Percentiles rank a stretch among this genome's conserved stretches.
Conservation (phyloP, 331 rosid genomes). For the Acacia concinna region DNA sequence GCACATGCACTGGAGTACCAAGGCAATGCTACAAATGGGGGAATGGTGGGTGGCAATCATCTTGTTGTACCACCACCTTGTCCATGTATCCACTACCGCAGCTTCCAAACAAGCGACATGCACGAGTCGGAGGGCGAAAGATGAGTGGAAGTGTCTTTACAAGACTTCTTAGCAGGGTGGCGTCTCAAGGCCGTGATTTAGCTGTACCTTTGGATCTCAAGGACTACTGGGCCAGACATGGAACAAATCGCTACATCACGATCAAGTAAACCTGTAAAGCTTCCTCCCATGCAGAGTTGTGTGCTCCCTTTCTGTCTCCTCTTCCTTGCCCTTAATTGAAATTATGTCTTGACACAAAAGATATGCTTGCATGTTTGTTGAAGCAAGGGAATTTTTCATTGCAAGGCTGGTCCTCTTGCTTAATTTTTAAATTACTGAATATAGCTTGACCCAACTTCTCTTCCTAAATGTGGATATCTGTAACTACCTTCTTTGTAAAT, state of each 20-base stretch:
- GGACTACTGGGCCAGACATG: constrained; percentile 64
- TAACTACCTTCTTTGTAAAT: constrained; percentile 8
- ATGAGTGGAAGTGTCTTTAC: constrained; percentile 67
- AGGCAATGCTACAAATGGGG: constrained; percentile 76
- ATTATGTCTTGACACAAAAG: neutral
- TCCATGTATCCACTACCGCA: constrained; percentile 61
- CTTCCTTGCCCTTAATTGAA: constrained; percentile 6
- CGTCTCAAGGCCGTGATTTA: constrained; percentile 55
- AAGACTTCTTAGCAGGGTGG: constrained; percentile 59
- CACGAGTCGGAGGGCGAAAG: constrained; percentile 59
- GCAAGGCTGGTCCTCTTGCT: constrained; percentile 3
- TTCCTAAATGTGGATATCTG: constrained; percentile 15
- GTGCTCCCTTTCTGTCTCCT: neutral
- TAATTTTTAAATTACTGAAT: neutral
- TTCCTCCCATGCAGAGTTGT: neutral
- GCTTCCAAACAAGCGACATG: constrained; percentile 63
- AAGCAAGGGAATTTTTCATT: constrained; percentile 18
- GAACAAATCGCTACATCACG: constrained; percentile 64
- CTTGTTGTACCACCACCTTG: constrained; percentile 59
- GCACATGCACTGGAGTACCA: constrained; percentile 58
- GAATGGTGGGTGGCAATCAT: constrained; percentile 66
- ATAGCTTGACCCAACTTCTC: neutral
- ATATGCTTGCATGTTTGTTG: neutral
- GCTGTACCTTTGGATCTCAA: constrained; percentile 53
- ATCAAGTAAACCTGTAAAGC: constrained; percentile 44